Evolutionary conservation across 2,329 filamentous ascomycete genomes (phyloP), one percentile per base, ranked within the genome.

Genomic region (Trichoderma lentiforme): DNA sequence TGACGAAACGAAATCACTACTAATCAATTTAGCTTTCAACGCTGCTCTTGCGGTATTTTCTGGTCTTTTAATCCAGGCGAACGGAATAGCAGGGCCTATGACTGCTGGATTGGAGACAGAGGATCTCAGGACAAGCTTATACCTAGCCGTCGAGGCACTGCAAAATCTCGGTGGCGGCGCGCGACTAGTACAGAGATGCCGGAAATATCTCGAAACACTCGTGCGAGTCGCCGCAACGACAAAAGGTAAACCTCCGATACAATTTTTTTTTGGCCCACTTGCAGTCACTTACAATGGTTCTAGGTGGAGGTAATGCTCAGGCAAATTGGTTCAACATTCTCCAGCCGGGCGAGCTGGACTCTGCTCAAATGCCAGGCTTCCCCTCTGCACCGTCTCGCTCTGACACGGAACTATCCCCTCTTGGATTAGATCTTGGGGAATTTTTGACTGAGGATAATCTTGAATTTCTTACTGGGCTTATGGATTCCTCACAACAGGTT

Each of bases 361-460:
- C 63, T 36, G 28, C 63, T 12, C 63, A 66, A 21, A 53, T 53
- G n/a, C 12, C 30, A 14, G 63, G 63, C 6, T 56, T 56, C n/a
- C 28, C 63, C 18, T n/a, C 28, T 28, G 63, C 26, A 18, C 63
- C 63, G 2, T 56, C 63, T 26, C 47, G 63, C 1, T 66, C 63
- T 28, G 63, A 66, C 5, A 53, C 63, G 7, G 63, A 66, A 15
- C n/a, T 66, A 8, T 66, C 63, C 15, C 63, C 63, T 30, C 63
- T 66, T 18, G 63, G 63, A 5, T n/a, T 66, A 12, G 63, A 66
- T n/a, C 43, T 66, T 9, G 63, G 63, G n/a, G 63, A 66, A 30
- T 66, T 66, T 66, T 36, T 66, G n/a, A 66, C 63, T 15, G 63
- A 66, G 21, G 63, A 66, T 36, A 66, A 56, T n/a, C 63, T 66